Base-by-base conservation (phyloP, 371 early-diverging fungal species). In the Rhizopus sp. region DNA sequence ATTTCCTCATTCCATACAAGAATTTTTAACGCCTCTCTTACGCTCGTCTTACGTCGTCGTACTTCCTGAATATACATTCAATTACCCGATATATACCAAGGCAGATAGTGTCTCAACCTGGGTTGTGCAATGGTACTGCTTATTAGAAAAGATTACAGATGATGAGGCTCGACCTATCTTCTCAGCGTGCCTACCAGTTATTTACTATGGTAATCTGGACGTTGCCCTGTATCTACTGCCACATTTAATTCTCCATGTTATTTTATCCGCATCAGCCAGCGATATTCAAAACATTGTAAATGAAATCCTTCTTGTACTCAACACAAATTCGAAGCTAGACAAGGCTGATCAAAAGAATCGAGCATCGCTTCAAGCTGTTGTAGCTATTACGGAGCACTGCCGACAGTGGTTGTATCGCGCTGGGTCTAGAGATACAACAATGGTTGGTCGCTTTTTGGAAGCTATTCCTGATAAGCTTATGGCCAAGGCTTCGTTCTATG, bases 401-500 rank as follows among this genome's bases (percentile, higher is more conserved):
- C 76, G 85, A 5, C 73, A 78, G 58, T 92, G 88, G 88, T 63
- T 89, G 16, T 79, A 85, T 5, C 53, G 63, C 0, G 42, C 56
- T 4, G 31, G 45, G 15, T 15, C 15, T 13, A 15, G 41, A n/a
- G 15, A 8, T 12, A 41, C 15, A 1, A 45, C 41, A n/a, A 44
- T 31, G 6, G 72, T 92, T 1, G 74, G 77, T 17, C 5, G 48
- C 1, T 83, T 90, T 29, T 60, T 93, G 5, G 52, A 59, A 0
- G 55, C 56, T 0, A 89, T 93, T n/a, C 91, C 93, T 0, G 77
- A 88, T 31, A 74, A 68, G 7, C 55, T 81, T 5, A 85, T 90
- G 80, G 90, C 89, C 2, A 70, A 74, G 16, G 88, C 91, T 2
- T 81, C 93, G 0, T 86, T 78, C 56, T 59, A 77, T 35, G 74